Conservation (phyloP, 2,329 filamentous ascomycete species). For the Proliferodiscus dingleyae region DNA sequence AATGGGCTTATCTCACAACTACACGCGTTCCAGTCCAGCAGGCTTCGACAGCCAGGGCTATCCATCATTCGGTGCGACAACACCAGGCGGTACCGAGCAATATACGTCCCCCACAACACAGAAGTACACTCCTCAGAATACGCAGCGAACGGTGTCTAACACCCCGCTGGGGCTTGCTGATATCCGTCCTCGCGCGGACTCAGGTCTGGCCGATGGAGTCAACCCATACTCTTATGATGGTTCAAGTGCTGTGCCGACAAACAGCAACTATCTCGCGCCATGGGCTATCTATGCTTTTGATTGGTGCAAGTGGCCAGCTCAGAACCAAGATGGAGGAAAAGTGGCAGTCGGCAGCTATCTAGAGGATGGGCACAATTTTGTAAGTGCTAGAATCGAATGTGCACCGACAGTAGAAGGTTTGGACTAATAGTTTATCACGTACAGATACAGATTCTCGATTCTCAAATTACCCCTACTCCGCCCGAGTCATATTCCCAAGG, state of each 20-base stretch:
- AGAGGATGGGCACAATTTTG: constrained; percentile 97
- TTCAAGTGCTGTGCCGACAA: constrained; percentile 60
- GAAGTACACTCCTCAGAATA: constrained; percentile 53
- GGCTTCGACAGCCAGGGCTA: constrained; percentile 51
- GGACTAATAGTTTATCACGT: background rate
- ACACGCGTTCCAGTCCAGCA: constrained; percentile 79
- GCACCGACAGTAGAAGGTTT: background rate
- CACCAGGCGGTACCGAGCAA: constrained; percentile 56
- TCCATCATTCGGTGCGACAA: constrained; percentile 56
- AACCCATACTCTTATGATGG: constrained; percentile 58
- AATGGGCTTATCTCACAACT: constrained; percentile 63
- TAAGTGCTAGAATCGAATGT: constrained; percentile 41
- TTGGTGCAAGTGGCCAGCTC: constrained; percentile 97
- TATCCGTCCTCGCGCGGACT: constrained; percentile 82
- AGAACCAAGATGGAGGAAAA: constrained; percentile 78
- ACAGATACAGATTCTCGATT: constrained; percentile 95
- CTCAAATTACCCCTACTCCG: constrained; percentile 68
- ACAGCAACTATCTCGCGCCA: constrained; percentile 88
- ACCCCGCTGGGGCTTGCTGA: constrained; percentile 88
- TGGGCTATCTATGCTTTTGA: constrained; percentile 97
- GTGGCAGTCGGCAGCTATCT: constrained; percentile 93
- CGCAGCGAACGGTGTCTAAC: constrained; percentile 64
- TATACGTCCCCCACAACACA: constrained; percentile 53
- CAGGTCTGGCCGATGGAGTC: constrained; percentile 67
- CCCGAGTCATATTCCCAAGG: constrained; percentile 65